Percentiles rank a stretch among this genome's conserved stretches.
phyloP scores from a whole-genome alignment of 2,329 filamentous ascomycete genomes.

The Raffaelea arxii region DNA sequence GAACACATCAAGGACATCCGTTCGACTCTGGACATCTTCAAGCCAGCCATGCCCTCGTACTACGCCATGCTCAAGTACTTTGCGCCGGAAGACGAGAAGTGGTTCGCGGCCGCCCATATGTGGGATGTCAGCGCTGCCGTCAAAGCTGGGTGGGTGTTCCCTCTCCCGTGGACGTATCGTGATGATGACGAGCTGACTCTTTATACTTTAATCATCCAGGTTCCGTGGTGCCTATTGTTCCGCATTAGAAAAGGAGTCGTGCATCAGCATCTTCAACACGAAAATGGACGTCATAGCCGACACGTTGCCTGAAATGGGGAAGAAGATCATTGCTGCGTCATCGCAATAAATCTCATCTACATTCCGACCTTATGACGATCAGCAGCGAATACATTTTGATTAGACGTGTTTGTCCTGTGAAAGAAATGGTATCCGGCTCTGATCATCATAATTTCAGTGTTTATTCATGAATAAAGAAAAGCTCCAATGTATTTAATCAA shows the following conservation, averaged over 20 bases:
- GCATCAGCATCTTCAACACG: constrained; percentile 35
- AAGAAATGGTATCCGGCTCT: no score
- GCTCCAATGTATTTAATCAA: no score
- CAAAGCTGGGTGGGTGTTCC: constrained; percentile 27
- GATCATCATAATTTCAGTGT: no score
- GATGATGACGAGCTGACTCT: no score
- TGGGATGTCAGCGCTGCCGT: constrained; percentile 45
- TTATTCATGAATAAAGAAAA: no score
- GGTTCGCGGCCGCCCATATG: constrained; percentile 48
- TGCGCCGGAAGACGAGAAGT: constrained; percentile 19
- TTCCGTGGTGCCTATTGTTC: constrained; percentile 41
- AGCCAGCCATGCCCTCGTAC: constrained; percentile 37
- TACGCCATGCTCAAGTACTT: constrained; percentile 24
- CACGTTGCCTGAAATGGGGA: constrained; percentile 33
- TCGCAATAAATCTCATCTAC: no score
- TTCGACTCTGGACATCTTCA: constrained; percentile 30
- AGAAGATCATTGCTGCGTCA: constrained; percentile 9
- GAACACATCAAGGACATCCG: no score
- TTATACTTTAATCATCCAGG: constrained; percentile 9
- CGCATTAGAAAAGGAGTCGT: constrained; percentile 37
- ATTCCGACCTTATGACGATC: no score
- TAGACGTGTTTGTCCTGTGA: no score
- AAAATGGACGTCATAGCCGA: constrained; percentile 39
- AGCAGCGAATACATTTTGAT: no score
- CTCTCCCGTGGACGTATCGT: no score